Evolutionary conservation across 257 asterid species (phyloP), one percentile per base, ranked within the genome.

Genomic region (Leonotis leonurus): DNA sequence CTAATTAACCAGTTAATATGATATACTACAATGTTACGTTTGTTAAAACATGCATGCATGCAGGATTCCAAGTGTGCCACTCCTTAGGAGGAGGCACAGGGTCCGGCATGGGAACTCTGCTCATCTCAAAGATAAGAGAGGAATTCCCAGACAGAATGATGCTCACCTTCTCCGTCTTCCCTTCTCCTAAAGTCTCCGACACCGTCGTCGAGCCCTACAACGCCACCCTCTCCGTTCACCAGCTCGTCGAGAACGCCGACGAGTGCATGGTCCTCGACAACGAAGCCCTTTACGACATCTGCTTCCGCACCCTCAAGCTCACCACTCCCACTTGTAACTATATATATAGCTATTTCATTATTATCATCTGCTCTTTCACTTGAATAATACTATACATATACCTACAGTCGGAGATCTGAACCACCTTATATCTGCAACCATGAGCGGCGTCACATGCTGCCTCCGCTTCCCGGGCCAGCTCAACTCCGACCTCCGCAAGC

Each of bases 261-360:
- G 89, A 83, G 40, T 83, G 89, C 77, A 83, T 80, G 89, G 89
- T n/a, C n/a, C n/a, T n/a, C n/a, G n/a, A n/a, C n/a, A n/a, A n/a
- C n/a, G n/a, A n/a, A n/a, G n/a, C n/a, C 2, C 76, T 83, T 4
- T 83, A 83, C 18, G 90, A 83, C 52, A 83, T 80, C 60, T 83
- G 90, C 51, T 80, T 83, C 75, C 57, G 86, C 63, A 83, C 90
- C 21, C 78, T 83, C 78, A 83, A 83, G 76, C 86, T 83, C 72
- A 80, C 73, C 63, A 83, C 86, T 41, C 90, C 90, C 20, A 83
- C 81, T 75, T 83, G 86, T 83, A 45, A 27, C 6, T 12, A 0
- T n/a, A n/a, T n/a, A n/a, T n/a, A n/a, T n/a, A n/a, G n/a, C n/a
- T n/a, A n/a, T n/a, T n/a, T n/a, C n/a, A n/a, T n/a, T n/a, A n/a